These are phyloP conservation scores for Rhipidocladum racemiflorum DNA, from an alignment of 176 grass and related monocot species.

Conservation along the genomic window DNA sequence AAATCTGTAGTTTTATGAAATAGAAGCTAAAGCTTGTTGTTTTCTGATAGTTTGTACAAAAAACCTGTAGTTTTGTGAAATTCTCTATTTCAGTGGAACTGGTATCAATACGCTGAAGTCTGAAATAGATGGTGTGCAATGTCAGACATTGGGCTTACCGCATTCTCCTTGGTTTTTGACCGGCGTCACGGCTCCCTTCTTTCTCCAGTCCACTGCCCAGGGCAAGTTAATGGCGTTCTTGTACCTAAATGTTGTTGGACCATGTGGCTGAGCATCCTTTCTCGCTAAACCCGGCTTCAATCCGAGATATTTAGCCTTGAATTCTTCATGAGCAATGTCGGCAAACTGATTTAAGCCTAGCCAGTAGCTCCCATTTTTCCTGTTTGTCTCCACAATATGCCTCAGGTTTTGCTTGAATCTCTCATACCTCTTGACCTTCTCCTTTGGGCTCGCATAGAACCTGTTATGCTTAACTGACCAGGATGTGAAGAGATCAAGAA, in stretches of 20 bases:
- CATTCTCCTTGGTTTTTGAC: conserved; percentile 87
- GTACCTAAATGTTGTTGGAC: conserved; percentile 38
- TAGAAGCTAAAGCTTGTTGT: too few species aligned
- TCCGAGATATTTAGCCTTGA: conserved; percentile 58
- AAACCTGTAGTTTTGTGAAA: too few species aligned
- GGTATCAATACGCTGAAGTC: not conserved
- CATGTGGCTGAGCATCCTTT: not conserved
- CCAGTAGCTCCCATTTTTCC: conserved; percentile 62
- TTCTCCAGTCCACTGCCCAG: conserved; percentile 69
- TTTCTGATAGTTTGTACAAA: too few species aligned
- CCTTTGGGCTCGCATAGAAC: conserved; percentile 46
- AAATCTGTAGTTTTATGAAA: too few species aligned
- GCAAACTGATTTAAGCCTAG: conserved; percentile 72
- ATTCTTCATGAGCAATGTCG: conserved; percentile 71
- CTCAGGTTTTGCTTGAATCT: conserved; percentile 68
- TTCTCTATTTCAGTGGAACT: not conserved
- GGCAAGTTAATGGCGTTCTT: conserved; percentile 41
- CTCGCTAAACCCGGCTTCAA: conserved; percentile 22
- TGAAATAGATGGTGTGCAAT: not conserved
- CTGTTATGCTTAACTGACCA: conserved; percentile 61
- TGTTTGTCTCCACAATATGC: conserved; percentile 70
- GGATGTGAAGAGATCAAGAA: conserved; percentile 38
- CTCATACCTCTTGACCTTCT: conserved; percentile 56
- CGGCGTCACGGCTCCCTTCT: conserved; percentile 68
- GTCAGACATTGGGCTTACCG: conserved; percentile 34